A percentile compares a stretch with the other conserved stretches of the same genome.
Conservation (phyloP, 2,329 filamentous ascomycete species). For the Penicillium sp. region DNA sequence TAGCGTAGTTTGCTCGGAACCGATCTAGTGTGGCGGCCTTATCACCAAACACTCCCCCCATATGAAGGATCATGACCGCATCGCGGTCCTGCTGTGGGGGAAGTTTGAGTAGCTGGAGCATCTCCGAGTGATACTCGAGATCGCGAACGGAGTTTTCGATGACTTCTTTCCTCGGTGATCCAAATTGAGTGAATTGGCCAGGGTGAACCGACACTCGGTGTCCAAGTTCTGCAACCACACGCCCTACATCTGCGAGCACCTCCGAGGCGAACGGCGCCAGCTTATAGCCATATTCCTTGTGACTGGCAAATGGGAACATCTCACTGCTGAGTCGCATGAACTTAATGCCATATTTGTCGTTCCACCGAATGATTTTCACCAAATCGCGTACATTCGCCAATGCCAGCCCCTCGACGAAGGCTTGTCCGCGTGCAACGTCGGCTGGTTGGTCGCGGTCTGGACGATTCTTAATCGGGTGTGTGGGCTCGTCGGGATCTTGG, state of each 20-base stretch:
- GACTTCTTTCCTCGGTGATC: slow-evolving; percentile 75
- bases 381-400: slow-evolving; percentile 82
- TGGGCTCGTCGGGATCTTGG: slow-evolving; percentile 69
- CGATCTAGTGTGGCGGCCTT: slow-evolving; percentile 75
- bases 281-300: slow-evolving; percentile 81
- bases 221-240: slow-evolving; percentile 71
- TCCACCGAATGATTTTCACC: slow-evolving; percentile 84
- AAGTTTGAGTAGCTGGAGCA: slow-evolving; percentile 74
- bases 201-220: slow-evolving; percentile 89
- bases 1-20: slow-evolving; percentile 72
- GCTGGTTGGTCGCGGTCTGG: slow-evolving; percentile 72
- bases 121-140: slow-evolving; percentile 81
- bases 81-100: slow-evolving; percentile 77
- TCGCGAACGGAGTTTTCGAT: slow-evolving; percentile 76
- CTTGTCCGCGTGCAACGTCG: slow-evolving; percentile 64
- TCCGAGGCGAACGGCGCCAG: slow-evolving; percentile 80
- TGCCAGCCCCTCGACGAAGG: slow-evolving; percentile 74
- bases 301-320: slow-evolving; percentile 96
- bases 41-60: slow-evolving; percentile 88
- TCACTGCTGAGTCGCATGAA: slow-evolving; percentile 92
- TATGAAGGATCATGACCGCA: slow-evolving; percentile 91
- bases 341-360: slow-evolving; percentile 85
- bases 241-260: slow-evolving; percentile 72
- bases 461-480: slow-evolving; percentile 81
- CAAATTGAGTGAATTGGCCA: slow-evolving; percentile 89